Evolutionary conservation across 2,329 filamentous ascomycete genomes (phyloP).

Genomic region (Trichoderma atroviride): DNA sequence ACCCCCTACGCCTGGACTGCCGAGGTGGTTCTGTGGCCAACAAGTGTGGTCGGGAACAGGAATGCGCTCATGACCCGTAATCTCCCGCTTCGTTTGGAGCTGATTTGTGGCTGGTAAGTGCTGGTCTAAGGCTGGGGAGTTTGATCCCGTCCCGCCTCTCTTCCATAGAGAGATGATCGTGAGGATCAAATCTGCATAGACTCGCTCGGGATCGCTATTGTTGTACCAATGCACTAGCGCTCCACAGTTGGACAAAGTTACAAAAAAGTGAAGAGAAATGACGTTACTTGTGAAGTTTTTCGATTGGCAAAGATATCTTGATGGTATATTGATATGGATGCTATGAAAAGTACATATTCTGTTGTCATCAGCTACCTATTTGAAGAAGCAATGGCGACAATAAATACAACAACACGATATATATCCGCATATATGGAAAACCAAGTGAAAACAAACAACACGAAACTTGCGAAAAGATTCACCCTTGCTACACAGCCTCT

Average conservation of each 20-base stretch:
- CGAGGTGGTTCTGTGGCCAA: not conserved
- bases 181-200: not conserved
- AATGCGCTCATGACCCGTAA: not conserved
- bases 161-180: not conserved
- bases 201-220: too few species aligned
- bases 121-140: not conserved
- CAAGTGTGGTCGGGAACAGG: not conserved
- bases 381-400: not conserved
- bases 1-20: not conserved
- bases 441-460: not conserved
- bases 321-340: not conserved
- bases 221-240: not conserved
- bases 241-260: not conserved
- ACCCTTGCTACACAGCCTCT: conserved; percentile 49
- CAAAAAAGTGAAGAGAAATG: not conserved
- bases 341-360: not conserved
- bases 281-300: not conserved
- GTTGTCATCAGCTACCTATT: not conserved
- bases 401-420: not conserved
- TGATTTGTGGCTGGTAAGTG: not conserved
- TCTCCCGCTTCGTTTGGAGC: not conserved
- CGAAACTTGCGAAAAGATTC: conserved; percentile 61
- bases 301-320: not conserved
- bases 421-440: not conserved
- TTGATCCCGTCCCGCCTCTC: not conserved